These are phyloP conservation scores for Tilletia setariae DNA, from an alignment of 1,284 basidiomycete genomes.

Conservation along the genomic window DNA sequence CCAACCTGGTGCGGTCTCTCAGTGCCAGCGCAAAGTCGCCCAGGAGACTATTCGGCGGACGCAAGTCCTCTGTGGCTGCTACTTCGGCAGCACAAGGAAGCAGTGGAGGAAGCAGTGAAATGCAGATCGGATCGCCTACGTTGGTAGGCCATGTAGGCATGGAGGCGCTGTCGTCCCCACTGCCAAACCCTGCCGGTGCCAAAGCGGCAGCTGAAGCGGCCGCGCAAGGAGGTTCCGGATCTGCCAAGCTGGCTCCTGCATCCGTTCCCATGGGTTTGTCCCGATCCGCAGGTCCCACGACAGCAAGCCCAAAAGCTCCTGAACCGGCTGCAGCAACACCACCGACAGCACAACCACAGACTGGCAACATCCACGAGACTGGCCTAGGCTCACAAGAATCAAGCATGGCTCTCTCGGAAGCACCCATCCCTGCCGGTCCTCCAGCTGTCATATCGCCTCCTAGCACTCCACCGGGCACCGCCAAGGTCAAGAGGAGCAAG, in stretches of 20 bases:
- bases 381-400: neutral
- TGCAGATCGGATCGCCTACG: neutral
- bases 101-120: neutral
- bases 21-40: conserved; percentile 12
- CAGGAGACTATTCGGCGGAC: conserved; percentile 2
- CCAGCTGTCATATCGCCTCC: conserved; percentile 6
- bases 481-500: neutral
- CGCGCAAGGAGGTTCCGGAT: neutral
- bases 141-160: neutral
- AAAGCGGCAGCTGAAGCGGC: neutral
- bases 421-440: conserved; percentile 5
- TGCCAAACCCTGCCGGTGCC: neutral
- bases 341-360: neutral
- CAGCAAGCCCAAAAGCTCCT: neutral
- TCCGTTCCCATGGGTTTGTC: conserved; percentile 5
- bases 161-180: neutral
- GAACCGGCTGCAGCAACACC: neutral
- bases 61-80: neutral
- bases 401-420: neutral
- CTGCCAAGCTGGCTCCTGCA: neutral
- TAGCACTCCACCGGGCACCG: neutral
- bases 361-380: conserved; percentile 9
- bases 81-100: neutral
- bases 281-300: neutral
- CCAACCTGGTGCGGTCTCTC: neutral